Percentiles rank a stretch among this genome's conserved stretches.
Evolutionary conservation across 495 filamentous ascomycete genomes (phyloP).

Genomic region (Podospora conica): DNA sequence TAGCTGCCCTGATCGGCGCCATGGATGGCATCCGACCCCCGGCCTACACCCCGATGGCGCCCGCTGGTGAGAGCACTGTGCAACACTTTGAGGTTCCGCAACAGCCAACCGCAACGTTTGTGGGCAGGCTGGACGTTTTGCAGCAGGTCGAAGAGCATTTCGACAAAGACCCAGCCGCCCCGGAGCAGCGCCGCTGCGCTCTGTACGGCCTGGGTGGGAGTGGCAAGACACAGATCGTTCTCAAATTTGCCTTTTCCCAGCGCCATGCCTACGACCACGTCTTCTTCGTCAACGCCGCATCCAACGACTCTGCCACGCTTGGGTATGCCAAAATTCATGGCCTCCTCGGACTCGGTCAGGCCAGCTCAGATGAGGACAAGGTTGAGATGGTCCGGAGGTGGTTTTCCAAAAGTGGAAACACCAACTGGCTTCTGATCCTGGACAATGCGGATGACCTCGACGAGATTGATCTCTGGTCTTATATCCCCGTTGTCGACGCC

Average conservation of each 20-base stretch:
- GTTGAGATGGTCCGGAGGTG: neutral
- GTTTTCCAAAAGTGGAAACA: neutral
- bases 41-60: neutral
- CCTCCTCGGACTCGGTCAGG: neutral
- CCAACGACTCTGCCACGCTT: neutral
- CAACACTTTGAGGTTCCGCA: neutral
- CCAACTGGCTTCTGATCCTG: neutral
- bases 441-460: neutral
- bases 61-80: neutral
- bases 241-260: neutral
- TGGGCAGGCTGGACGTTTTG: neutral
- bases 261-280: neutral
- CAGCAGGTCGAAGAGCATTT: neutral
- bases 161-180: neutral
- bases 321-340: neutral
- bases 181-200: neutral
- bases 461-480: neutral
- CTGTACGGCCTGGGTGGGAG: neutral
- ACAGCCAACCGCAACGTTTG: neutral
- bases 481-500: neutral
- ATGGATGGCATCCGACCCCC: neutral
- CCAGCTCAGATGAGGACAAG: neutral
- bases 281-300: neutral
- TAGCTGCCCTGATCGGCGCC: neutral
- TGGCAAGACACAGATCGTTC: neutral